phyloP scores from a whole-genome alignment of 1,139 yeast species.

The Geotrichum carabidarum region DNA sequence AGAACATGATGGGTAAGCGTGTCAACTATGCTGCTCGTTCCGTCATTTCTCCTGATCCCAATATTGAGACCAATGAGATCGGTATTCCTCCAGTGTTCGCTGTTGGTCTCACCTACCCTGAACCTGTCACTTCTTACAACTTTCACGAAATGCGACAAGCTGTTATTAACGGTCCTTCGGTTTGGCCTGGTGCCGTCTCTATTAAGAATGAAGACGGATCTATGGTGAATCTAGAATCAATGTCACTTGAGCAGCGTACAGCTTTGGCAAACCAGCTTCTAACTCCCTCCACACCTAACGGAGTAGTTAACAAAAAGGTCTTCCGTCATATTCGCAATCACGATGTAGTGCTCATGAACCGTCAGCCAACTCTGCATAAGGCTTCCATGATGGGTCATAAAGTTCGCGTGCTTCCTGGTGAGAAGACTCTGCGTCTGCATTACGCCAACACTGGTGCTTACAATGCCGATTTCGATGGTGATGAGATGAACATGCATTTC shows the following conservation, averaged over 20 bases:
- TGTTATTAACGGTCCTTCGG: constrained; percentile 93
- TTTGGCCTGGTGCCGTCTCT: constrained; percentile 98
- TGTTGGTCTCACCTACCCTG: constrained; percentile 89
- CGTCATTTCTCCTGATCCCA: constrained; percentile 98
- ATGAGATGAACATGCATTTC: constrained; percentile 99
- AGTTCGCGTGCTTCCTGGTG: constrained; percentile 94
- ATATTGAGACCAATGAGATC: constrained; percentile 92
- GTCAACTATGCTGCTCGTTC: constrained; percentile 98
- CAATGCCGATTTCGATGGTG: constrained; percentile 99
- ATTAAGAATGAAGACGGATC: constrained; percentile 96
- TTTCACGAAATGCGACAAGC: constrained; percentile 88
- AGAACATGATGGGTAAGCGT: constrained; percentile 99
- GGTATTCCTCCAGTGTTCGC: constrained; percentile 99
- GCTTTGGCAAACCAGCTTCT: constrained; percentile 92
- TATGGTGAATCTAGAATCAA: constrained; percentile 72
- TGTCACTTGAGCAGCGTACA: constrained; percentile 90
- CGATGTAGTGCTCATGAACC: constrained; percentile 95
- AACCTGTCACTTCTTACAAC: constrained; percentile 94
- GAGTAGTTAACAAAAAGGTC: constrained; percentile 81
- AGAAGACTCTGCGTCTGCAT: constrained; percentile 91
- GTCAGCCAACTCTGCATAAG: constrained; percentile 98
- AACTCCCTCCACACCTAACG: constrained; percentile 65
- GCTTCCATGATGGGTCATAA: constrained; percentile 99
- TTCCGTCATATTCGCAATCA: constrained; percentile 89
- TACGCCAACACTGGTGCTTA: constrained; percentile 99